These are phyloP conservation scores for Melastoma malabathricum DNA, from an alignment of 345 rosid species.

Conservation along the genomic window DNA sequence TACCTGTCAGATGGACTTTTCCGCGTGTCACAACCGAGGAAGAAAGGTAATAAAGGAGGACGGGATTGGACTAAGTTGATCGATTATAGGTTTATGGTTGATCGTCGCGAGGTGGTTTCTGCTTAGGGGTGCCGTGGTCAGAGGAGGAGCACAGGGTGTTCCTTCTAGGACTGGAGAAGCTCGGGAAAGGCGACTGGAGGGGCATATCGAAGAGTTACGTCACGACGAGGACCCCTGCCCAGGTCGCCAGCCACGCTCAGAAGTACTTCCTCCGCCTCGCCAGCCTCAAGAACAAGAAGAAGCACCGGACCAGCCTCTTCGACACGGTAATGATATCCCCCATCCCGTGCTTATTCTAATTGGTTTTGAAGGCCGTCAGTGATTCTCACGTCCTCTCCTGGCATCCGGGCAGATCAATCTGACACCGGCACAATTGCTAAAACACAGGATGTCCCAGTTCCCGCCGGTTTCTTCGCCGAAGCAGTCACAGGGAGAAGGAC, in stretches of 20 bases:
- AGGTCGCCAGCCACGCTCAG: slow-evolving; percentile 64
- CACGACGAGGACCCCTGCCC: slow-evolving; percentile 49
- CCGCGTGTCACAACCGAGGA: slow-evolving; percentile 19
- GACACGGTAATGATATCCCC: slow-evolving; percentile 24
- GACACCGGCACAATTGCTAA: no score
- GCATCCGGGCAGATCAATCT: no score
- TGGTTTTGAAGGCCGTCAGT: no score
- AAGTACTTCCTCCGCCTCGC: slow-evolving; percentile 45
- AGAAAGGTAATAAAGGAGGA: slow-evolving; percentile 25
- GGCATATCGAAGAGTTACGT: slow-evolving; percentile 46
- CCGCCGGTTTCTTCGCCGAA: no score
- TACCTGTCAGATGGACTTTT: slow-evolving; percentile 35
- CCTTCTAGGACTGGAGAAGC: slow-evolving; percentile 35
- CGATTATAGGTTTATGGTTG: not conserved
- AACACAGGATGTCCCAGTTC: no score
- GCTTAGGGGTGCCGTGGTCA: slow-evolving; percentile 47
- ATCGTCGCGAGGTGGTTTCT: not conserved
- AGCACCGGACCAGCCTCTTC: slow-evolving; percentile 43
- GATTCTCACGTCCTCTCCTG: no score
- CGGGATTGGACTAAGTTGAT: not conserved
- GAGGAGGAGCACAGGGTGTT: slow-evolving; percentile 48
- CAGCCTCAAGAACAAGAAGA: slow-evolving; percentile 23
- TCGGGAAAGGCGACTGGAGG: slow-evolving; percentile 60
- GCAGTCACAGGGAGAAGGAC: no score
- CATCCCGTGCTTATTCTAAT: no score